A percentile compares a stretch with the other conserved stretches of the same genome.
phyloP scores from a whole-genome alignment of 2,329 filamentous ascomycete species.

The Diaporthe humulicola region DNA sequence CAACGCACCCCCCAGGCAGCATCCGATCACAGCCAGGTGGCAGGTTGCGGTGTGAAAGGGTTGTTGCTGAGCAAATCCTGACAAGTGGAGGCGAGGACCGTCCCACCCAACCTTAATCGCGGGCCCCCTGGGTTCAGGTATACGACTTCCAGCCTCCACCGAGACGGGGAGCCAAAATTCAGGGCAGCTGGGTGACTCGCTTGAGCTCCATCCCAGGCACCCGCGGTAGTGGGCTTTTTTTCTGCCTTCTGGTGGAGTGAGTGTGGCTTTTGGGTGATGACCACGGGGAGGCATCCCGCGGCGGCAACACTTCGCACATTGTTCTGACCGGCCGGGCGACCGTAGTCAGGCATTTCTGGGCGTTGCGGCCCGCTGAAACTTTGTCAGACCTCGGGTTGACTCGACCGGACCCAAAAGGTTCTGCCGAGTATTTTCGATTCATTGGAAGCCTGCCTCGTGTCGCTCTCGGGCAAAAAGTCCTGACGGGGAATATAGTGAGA shows the following conservation, averaged over 20 bases:
- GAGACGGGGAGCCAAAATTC: neutral
- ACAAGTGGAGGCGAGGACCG: constrained; percentile 19
- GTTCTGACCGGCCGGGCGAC: neutral
- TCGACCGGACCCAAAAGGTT: neutral
- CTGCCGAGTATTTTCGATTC: constrained; percentile 2
- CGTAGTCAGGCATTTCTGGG: neutral
- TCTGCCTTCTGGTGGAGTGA: neutral
- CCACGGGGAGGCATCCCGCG: neutral
- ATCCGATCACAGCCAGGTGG: constrained; percentile 6
- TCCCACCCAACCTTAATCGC: constrained; percentile 16
- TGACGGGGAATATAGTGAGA: neutral
- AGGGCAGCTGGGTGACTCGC: neutral
- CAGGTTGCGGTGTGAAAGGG: neutral
- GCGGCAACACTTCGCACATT: neutral
- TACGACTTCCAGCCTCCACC: neutral
- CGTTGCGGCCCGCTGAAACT: neutral
- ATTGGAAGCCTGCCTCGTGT: constrained; percentile 1
- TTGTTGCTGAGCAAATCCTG: constrained; percentile 3
- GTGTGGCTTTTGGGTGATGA: neutral
- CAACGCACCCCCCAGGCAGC: neutral
- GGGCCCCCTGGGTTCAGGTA: constrained; percentile 14
- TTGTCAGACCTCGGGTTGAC: constrained; percentile 14
- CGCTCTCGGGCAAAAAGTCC: constrained; percentile 7
- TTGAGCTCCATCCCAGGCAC: neutral
- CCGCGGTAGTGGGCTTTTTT: neutral